Evolutionary conservation across 805 yeast species (phyloP).

Genomic region (Allodekkera sacchari): DNA sequence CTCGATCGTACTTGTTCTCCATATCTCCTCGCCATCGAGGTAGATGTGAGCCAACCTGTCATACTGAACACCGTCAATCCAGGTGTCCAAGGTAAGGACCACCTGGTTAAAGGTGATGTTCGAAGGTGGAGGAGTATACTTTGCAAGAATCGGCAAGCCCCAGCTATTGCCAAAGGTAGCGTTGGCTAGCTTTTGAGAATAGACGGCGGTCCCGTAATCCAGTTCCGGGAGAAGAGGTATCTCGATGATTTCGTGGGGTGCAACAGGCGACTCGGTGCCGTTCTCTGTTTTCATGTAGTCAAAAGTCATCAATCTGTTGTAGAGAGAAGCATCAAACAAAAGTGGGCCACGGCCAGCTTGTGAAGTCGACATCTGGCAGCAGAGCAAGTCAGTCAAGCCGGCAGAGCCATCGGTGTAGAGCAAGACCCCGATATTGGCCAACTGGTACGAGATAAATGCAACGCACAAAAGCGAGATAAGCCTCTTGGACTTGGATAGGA

Average conservation of each 20-base stretch:
- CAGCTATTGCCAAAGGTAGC: conserved; percentile 51
- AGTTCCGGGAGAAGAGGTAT: conserved; percentile 20
- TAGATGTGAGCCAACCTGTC: conserved; percentile 60
- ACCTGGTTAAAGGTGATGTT: conserved; percentile 41
- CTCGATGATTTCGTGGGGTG: conserved; percentile 23
- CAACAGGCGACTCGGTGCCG: background rate
- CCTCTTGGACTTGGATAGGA: too few species aligned
- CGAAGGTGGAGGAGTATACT: conserved; percentile 37
- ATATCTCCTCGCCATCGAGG: conserved; percentile 54
- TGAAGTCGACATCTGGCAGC: too few species aligned
- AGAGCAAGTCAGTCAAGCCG: too few species aligned
- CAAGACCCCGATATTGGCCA: too few species aligned
- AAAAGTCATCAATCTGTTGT: background rate
- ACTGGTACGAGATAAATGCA: too few species aligned
- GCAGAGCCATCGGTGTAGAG: too few species aligned
- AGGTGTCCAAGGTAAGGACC: conserved; percentile 42
- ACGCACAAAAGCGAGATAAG: too few species aligned
- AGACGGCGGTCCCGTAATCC: conserved; percentile 30
- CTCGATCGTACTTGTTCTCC: conserved; percentile 84
- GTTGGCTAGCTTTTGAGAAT: conserved; percentile 31
- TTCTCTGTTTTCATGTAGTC: background rate
- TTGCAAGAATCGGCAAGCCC: conserved; percentile 43
- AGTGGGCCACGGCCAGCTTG: too few species aligned
- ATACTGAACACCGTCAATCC: conserved; percentile 52
- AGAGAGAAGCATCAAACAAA: too few species aligned